phyloP scores from a whole-genome alignment of 1,139 yeast species.

The Debaryomyces sp. region DNA sequence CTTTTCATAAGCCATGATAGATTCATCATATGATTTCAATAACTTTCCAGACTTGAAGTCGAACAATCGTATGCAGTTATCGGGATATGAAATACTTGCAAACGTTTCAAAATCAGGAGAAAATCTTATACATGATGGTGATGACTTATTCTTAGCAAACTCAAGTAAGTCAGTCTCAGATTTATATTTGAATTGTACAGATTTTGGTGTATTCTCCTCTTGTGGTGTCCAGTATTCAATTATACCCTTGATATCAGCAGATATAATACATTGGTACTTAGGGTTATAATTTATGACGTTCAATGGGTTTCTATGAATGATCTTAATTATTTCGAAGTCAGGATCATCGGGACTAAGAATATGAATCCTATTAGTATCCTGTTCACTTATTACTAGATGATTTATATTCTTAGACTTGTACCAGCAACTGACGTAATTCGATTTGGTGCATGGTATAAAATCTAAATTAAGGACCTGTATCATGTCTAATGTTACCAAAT shows the following conservation, averaged over 20 bases:
- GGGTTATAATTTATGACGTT: constrained; percentile 28
- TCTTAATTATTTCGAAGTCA: constrained; percentile 14
- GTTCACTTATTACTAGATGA: constrained; percentile 25
- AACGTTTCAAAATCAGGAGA: constrained; percentile 14
- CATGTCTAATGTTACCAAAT: constrained; percentile 44
- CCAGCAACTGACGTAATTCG: constrained; percentile 22
- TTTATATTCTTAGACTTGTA: constrained; percentile 15
- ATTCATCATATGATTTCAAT: constrained; percentile 19
- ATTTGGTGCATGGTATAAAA: constrained; percentile 22
- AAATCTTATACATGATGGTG: constrained; percentile 6
- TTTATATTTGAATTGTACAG: constrained; percentile 38
- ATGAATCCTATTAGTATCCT: constrained; percentile 16
- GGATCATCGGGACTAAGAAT: constrained; percentile 27
- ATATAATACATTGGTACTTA: constrained; percentile 33
- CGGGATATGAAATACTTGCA: constrained; percentile 29
- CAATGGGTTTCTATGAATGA: constrained; percentile 32
- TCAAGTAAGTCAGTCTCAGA: constrained; percentile 46
- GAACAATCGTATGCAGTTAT: constrained; percentile 34
- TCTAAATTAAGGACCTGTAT: constrained; percentile 30
- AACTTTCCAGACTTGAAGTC: constrained; percentile 36
- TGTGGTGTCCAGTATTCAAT: constrained; percentile 45
- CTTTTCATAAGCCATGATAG: constrained; percentile 22
- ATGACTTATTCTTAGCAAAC: constrained; percentile 23
- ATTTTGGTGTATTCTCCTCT: constrained; percentile 13
- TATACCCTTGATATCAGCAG: constrained; percentile 42